phyloP scores from a whole-genome alignment of 116 monocot species.

The Posidonia oceanica region DNA sequence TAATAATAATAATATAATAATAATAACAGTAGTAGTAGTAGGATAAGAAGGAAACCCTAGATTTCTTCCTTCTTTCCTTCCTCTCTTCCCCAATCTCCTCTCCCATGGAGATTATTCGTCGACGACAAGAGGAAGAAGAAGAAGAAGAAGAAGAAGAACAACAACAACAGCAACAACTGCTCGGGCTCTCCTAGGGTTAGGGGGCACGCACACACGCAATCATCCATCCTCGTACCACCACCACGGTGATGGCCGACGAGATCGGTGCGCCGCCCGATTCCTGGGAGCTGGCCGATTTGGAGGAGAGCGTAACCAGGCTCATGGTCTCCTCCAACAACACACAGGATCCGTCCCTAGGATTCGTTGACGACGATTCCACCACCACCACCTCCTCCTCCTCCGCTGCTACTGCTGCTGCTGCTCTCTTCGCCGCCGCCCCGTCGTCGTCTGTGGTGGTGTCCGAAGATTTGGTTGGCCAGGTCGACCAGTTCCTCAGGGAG shows the following conservation, averaged over 20 bases:
- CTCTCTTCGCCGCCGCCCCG: not conserved
- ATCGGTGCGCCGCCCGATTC: constrained; percentile 48
- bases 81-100: not conserved
- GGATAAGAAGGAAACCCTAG: not conserved
- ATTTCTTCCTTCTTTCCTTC: not conserved
- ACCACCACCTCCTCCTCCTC: not conserved
- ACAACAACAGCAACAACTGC: too few relatives aligned
- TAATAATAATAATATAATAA: too few relatives aligned
- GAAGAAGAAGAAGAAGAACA: too few relatives aligned
- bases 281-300: constrained; percentile 86
- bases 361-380: constrained; percentile 12
- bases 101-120: too few relatives aligned
- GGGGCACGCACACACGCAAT: too few relatives aligned
- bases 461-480: constrained; percentile 39
- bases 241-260: constrained; percentile 3
- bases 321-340: constrained; percentile 13
- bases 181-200: too few relatives aligned
- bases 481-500: constrained; percentile 79
- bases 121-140: too few relatives aligned
- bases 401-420: not conserved
- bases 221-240: not conserved
- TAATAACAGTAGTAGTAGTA: too few relatives aligned
- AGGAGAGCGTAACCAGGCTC: constrained; percentile 46
- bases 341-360: constrained; percentile 7
- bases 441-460: constrained; percentile 2